Evolutionary conservation across 352 stramenopile species (phyloP), one percentile per base, ranked within the genome.

Genomic region (Pythium vanterpoolii): DNA sequence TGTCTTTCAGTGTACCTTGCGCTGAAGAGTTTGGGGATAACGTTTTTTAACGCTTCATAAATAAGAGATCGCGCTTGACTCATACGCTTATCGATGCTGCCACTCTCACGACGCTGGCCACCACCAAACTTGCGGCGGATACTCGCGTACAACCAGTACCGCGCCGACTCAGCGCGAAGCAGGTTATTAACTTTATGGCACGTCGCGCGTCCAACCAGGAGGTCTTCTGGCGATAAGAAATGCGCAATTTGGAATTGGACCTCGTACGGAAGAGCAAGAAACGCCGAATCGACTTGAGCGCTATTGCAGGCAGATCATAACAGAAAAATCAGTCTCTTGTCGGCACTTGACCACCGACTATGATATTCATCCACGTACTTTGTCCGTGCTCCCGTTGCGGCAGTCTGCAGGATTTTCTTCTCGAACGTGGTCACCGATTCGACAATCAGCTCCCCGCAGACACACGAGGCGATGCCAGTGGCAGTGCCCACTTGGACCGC

Each of bases 101-200:
- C 48, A 24, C 19, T 51, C 10, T 48, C 52, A 4, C 46, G 40
- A 5, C 48, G 52, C 11, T 46, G 58, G 38, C 66, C 67, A 61
- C 85, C 74, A 62, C 76, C 76, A 62, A 79, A 74, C 58, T 79
- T 89, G 45, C 83, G 81, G 52, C 80, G 76, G 56, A 95, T 72
- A 46, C 81, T 90, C 55, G 83, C 72, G 42, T 93, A 85, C 42
- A 92, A 62, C 86, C 86, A 95, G 69, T 90, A 95, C 5, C 86
- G 77, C 43, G 81, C 78, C 14, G 86, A 92, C 49, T 95, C 86
- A 5, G 86, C 86, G 53, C 81, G 85, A 36, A 95, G 72, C 72
- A 95, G 77, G 52, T 78, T 83, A 62, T 95, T 93, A 11, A 95
- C 69, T 50, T 85, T 89, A 64, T 90, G 79, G 54, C 84, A 93